Evolutionary conservation across 805 yeast species (phyloP), one percentile per base, ranked within the genome.

Genomic region (Yarrowia sp.): DNA sequence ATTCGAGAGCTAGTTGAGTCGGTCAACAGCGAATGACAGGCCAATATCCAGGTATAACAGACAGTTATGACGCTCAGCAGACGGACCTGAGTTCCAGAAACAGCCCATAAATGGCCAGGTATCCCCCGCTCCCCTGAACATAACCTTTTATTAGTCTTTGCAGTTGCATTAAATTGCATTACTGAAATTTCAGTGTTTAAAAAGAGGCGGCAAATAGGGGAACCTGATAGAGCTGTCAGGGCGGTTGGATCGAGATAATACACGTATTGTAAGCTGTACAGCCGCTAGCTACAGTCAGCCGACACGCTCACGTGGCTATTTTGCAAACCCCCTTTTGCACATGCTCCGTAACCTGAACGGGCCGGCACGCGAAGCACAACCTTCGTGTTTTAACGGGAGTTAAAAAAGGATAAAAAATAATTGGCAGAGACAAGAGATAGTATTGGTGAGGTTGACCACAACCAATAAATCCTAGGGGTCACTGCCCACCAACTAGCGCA

Each of bases 341-440:
- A 22, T 22, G 28, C 28, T 3, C 28, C 5, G 28, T 22, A 22
- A 22, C 28, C 28, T 22, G 38, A 35, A 35, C 38, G 38, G 32
- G 41, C 41, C 41, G 18, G 41, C 41, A 48, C 55, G 55, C 55
- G 41, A 48, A 48, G 31, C 55, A 10, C 55, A 48, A 33, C 55
- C 55, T 48, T 48, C 41, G 55, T 33, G 41, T 48, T 48, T 48
- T 35, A 48, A 48, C 55, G 55, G 55, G 41, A 48, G 41, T 48
- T 18, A 31, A 48, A 48, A 35, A 47, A 48, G 41, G 55, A 10
- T 48, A 48, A 48, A 48, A 33, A 15, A 15, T 42, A 31, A 5
- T 15, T 13, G 35, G 22, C 33, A 14, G 33, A 28, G 31, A 9
- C n/a, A 17, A 10, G 28, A 42, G 43, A 11, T 15, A 17, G 15